phyloP scores from a whole-genome alignment of 345 rosid genomes.

The Gossypium sturtianum region DNA sequence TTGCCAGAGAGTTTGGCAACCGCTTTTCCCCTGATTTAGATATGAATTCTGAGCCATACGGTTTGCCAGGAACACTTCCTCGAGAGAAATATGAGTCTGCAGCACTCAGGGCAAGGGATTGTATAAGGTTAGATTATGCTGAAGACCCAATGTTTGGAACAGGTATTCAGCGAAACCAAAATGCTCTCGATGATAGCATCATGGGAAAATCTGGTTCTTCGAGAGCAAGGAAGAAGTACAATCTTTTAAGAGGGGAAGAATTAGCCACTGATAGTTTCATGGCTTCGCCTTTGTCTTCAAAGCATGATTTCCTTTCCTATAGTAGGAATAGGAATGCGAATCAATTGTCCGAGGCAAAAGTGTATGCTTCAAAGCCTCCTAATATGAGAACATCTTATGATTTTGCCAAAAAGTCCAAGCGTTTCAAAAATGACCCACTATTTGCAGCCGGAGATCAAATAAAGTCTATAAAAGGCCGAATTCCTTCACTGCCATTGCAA shows the following conservation, averaged over 20 bases:
- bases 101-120: constrained; percentile 44
- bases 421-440: constrained; percentile 37
- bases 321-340: constrained; percentile 33
- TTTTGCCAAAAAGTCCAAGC: constrained; percentile 35
- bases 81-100: constrained; percentile 41
- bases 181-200: constrained; percentile 22
- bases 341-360: constrained; percentile 31
- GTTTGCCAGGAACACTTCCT: constrained; percentile 32
- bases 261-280: constrained; percentile 33
- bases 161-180: constrained; percentile 44
- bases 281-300: constrained; percentile 55
- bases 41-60: constrained; percentile 39
- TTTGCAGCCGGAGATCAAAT: constrained; percentile 45
- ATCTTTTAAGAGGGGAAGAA: constrained; percentile 37
- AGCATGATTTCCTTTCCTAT: constrained; percentile 38
- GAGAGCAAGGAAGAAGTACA: constrained; percentile 54
- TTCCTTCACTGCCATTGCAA: constrained; percentile 26
- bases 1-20: constrained; percentile 30
- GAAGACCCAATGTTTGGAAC: constrained; percentile 62
- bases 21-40: constrained; percentile 42
- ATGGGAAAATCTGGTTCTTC: constrained; percentile 38
- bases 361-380: constrained; percentile 26
- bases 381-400: constrained; percentile 28
- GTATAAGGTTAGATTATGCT: constrained; percentile 36
- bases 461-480: constrained; percentile 46